Evolutionary conservation across 2,329 filamentous ascomycete species (phyloP).

Genomic region (Simplicillium aogashimaense): DNA sequence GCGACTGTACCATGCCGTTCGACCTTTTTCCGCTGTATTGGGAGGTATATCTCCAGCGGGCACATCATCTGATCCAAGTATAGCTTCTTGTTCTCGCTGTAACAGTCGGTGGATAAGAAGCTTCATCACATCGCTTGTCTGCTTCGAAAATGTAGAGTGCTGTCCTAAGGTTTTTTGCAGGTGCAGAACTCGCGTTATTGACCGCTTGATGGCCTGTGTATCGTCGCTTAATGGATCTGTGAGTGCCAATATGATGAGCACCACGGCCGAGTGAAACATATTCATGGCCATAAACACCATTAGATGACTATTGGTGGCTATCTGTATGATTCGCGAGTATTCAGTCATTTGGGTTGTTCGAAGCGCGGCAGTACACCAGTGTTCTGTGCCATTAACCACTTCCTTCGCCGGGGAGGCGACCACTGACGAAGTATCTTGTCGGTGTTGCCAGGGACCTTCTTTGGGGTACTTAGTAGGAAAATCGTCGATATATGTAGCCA

Average conservation of each 20-base stretch:
- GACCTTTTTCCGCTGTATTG: too few relatives aligned
- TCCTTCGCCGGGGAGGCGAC: too few relatives aligned
- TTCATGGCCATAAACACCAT: slow-evolving; percentile 33
- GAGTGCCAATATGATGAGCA: slow-evolving; percentile 29
- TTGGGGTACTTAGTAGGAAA: slow-evolving; percentile 7
- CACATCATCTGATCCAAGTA: too few relatives aligned
- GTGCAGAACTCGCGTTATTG: too few relatives aligned
- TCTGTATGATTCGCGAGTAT: slow-evolving; percentile 20
- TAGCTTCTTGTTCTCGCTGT: too few relatives aligned
- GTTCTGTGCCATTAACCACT: slow-evolving; percentile 12
- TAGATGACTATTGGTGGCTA: slow-evolving; percentile 29
- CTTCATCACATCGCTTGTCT: too few relatives aligned
- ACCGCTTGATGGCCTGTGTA: too few relatives aligned
- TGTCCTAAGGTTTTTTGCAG: too few relatives aligned
- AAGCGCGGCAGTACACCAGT: slow-evolving; percentile 26
- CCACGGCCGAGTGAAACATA: slow-evolving; percentile 31
- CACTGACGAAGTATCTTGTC: not conserved
- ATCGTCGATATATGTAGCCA: slow-evolving; percentile 23
- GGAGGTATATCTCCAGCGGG: too few relatives aligned
- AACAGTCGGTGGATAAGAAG: too few relatives aligned
- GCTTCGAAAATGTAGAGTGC: too few relatives aligned
- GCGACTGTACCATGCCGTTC: too few relatives aligned
- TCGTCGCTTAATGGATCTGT: slow-evolving; percentile 16
- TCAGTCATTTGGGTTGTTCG: slow-evolving; percentile 25
- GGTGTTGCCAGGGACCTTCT: not conserved